Evolutionary conservation across 140 eudicot species (phyloP), one percentile per base, ranked within the genome.

Genomic region (Flaveria floridana): DNA sequence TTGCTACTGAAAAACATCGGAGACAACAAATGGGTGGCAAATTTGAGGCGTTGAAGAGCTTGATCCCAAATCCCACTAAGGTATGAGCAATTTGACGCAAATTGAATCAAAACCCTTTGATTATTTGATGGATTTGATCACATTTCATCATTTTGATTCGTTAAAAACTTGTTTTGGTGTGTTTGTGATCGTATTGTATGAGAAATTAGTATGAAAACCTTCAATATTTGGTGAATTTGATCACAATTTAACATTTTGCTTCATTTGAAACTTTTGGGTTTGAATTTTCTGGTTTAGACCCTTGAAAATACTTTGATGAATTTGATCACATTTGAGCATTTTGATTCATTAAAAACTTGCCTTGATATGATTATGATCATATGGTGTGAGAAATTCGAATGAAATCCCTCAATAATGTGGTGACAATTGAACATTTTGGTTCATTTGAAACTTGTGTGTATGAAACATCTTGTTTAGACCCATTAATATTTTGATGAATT

Each of bases 41-140:
- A 64, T 82, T 48, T 82, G 78, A 68, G 0, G 86, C 81, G 20
- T 73, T 82, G 66, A 61, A 74, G 70, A 16, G 34, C 9, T 74
- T 82, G 76, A 79, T 82, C 28, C 86, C 86, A 37, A 78, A 73
- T 70, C 82, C 83, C 15, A 52, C 80, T 4, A 82, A 82, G 86
- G 86, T 82, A 82, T 21, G 39, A 41, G 0, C 3, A 37, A 16
- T 76, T 50, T 37, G 34, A 28, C 34, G 34, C 34, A 28, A 28
- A 28, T 28, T 3, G 7, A 30, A 3, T 48, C 23, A 3, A 18
- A 56, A 1, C 9, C 14, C 7, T 30, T 8, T 62, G 3, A 26
- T 6, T 55, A 10, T 42, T 42, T 26, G 34, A 42, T 44, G 26
- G 46, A 74, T 42, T 74, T 74, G 78, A 10, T 46, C 23, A 39